Base-by-base conservation (phyloP, 352 stramenopile genomes). In the Elongisporangium prolatum region DNA sequence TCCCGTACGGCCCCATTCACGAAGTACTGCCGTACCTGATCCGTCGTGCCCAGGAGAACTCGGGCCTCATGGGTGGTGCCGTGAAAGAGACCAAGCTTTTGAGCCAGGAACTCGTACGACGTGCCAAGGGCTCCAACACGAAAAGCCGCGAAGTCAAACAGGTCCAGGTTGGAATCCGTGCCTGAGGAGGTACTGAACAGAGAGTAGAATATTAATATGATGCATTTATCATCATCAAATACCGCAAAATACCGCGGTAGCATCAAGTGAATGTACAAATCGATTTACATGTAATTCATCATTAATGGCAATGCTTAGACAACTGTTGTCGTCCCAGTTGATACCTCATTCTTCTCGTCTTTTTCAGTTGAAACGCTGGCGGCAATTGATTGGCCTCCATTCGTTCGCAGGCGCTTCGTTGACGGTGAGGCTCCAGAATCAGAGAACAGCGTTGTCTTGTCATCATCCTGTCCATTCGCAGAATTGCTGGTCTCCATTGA, bases 21-120 rank as follows among this genome's bases (percentile, higher is more conserved):
- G 89, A 99, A 67, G 96, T 98, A 25, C 84, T 99, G 63, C 97
- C 97, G 21, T 99, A 99, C 72, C 76, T 99, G 4, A 87, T 99
- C 53, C 91, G 97, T 21, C 89, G 97, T 52, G 96, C 96, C 4
- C 88, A 98, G 65, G 97, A 99, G 67, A 99, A 99, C 78, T 92
- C 80, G 67, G 89, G 81, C 4, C 66, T 97, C 50, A 90, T 98
- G 74, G 92, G 79, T 54, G 91, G 83, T 18, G 80, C 84, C 11
- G 73, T 69, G 24, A 81, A 91, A 69, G 84, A 94, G 62, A 86
- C 92, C 71, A 48, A 56, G 40, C 74, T 94, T 57, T 63, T 94
- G 57, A 66, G 73, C 50, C 72, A 79, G 49, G 84, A 94, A 64
- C 75, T 94, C 34, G 68, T 78, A 64, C 84, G 84, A 38, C 82